Conservation (phyloP, 768 basidiomycete genomes). For the Trametes cinnabarina region DNA sequence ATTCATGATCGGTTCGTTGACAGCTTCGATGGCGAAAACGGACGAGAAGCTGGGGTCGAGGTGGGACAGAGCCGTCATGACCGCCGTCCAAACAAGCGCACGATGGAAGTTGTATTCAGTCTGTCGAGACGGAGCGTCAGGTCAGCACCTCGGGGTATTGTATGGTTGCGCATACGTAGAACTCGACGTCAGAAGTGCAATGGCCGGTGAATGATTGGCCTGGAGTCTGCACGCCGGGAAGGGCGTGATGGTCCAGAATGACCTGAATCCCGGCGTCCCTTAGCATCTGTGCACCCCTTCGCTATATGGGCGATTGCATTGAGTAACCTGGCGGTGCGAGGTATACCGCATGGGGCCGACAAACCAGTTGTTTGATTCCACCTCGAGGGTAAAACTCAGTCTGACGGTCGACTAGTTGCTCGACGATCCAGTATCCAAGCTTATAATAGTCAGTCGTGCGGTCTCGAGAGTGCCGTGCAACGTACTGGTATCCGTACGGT, state of each 20-base stretch:
- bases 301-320: conserved; percentile 36
- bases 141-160: background rate
- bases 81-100: conserved; percentile 77
- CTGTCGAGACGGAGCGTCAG: conserved; percentile 38
- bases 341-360: conserved; percentile 34
- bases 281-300: conserved; percentile 60
- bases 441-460: conserved; percentile 23
- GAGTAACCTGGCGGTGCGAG: no score
- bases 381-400: conserved; percentile 68
- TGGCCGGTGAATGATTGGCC: conserved; percentile 67
- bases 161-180: conserved; percentile 53
- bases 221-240: conserved; percentile 65
- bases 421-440: conserved; percentile 85
- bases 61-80: conserved; percentile 74
- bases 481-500: conserved; percentile 75
- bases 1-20: conserved; percentile 79
- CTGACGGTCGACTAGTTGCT: conserved; percentile 60
- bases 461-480: background rate
- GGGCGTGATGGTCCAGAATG: conserved; percentile 69
- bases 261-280: conserved; percentile 59
- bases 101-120: conserved; percentile 72
- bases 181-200: conserved; percentile 66
- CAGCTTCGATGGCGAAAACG: conserved; percentile 70
- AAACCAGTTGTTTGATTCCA: conserved; percentile 60
- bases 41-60: conserved; percentile 62